Evolutionary conservation across 179 eudicot species (phyloP).

Genomic region (Vitellaria paradoxa): DNA sequence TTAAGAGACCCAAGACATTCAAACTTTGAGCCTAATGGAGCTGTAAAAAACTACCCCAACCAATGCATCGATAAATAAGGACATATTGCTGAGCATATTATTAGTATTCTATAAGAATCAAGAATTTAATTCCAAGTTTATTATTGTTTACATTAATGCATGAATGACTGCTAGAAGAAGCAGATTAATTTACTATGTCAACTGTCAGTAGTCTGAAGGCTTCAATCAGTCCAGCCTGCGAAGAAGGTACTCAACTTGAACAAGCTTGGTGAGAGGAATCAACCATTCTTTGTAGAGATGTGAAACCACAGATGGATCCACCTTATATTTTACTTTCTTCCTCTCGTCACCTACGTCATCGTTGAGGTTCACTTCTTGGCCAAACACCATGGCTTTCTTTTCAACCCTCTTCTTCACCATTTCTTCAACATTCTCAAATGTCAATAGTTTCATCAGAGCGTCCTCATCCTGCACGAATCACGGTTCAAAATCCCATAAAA

Average conservation of each 20-base stretch:
- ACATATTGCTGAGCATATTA: not conserved
- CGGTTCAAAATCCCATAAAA: not conserved
- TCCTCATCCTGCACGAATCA: slow-evolving; percentile 50
- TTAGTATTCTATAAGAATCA: not conserved
- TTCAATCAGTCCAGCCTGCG: slow-evolving; percentile 46
- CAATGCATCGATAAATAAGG: too few species aligned
- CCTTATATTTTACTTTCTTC: slow-evolving; percentile 38
- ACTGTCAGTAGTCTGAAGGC: not conserved
- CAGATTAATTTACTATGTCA: not conserved
- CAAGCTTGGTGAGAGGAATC: slow-evolving; percentile 90
- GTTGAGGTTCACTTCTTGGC: slow-evolving; percentile 56
- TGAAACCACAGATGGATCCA: slow-evolving; percentile 59
- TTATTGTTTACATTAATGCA: not conserved
- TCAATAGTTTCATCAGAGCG: slow-evolving; percentile 59
- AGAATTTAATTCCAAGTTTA: not conserved
- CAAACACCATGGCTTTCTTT: slow-evolving; percentile 72
- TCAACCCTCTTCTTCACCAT: slow-evolving; percentile 76
- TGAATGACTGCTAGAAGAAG: not conserved
- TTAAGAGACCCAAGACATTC: too few species aligned
- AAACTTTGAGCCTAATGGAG: too few species aligned
- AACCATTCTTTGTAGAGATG: slow-evolving; percentile 70
- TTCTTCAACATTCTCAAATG: slow-evolving; percentile 65
- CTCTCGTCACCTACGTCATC: slow-evolving; percentile 10
- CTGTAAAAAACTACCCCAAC: too few species aligned
- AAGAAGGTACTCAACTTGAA: slow-evolving; percentile 71